phyloP scores from a whole-genome alignment of 495 filamentous ascomycete species.

The Lineolata rhizophorae region DNA sequence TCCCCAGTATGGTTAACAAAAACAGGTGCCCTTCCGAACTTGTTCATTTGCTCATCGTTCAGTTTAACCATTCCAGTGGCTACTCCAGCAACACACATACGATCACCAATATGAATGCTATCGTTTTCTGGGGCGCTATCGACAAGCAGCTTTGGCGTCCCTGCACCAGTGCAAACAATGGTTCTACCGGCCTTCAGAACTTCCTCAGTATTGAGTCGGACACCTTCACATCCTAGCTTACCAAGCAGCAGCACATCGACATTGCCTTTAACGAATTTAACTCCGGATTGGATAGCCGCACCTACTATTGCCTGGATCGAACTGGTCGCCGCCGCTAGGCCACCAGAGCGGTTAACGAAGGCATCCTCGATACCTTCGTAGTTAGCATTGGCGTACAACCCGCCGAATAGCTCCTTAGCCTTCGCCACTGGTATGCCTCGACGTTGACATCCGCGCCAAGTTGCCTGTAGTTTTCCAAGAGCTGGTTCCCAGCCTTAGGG shows the following conservation, averaged over 20 bases:
- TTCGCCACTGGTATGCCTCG: slow-evolving; percentile 22
- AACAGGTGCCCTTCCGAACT: no score
- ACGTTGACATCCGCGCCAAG: slow-evolving; percentile 22
- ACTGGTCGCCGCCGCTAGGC: slow-evolving; percentile 39
- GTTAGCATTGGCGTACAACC: slow-evolving; percentile 30
- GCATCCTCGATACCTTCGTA: slow-evolving; percentile 28
- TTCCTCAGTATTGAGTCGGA: slow-evolving; percentile 21
- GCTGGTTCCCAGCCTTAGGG: slow-evolving; percentile 22
- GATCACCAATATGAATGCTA: slow-evolving; percentile 25
- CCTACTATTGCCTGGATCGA: slow-evolving; percentile 25
- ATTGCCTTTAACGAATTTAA: slow-evolving; percentile 27
- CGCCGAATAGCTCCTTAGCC: slow-evolving; percentile 22
- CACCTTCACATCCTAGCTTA: slow-evolving; percentile 23
- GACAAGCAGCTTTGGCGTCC: slow-evolving; percentile 36
- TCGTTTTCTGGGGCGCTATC: slow-evolving; percentile 24
- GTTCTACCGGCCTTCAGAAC: slow-evolving; percentile 22
- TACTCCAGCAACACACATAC: slow-evolving; percentile 34
- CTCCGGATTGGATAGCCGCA: slow-evolving; percentile 26
- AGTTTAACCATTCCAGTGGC: slow-evolving; percentile 24
- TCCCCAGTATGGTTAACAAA: no score
- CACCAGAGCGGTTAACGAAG: slow-evolving; percentile 29
- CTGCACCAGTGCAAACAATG: slow-evolving; percentile 34
- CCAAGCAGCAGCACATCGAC: slow-evolving; percentile 24
- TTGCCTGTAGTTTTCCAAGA: slow-evolving; percentile 27
- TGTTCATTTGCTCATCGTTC: slow-evolving; percentile 10